Conservation (phyloP, 257 asterid genomes). For the Schizonepeta tenuifolia region DNA sequence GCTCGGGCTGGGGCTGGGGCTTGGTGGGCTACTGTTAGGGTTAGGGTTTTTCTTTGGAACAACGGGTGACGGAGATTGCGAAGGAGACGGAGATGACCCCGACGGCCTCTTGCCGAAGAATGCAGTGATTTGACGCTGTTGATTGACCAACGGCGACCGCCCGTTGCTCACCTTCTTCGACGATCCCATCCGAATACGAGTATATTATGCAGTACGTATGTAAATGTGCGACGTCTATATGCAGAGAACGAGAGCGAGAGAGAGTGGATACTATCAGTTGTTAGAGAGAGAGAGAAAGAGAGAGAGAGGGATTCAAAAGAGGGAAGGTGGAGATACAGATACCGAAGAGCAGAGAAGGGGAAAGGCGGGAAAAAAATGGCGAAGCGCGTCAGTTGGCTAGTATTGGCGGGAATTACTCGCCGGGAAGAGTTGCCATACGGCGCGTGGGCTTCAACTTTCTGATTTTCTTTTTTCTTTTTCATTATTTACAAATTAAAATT, state of each 20-base stretch:
- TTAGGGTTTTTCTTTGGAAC: constrained; percentile 47
- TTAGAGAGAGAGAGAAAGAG: neutral
- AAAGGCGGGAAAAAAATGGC: constrained; percentile 35
- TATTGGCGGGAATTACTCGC: constrained; percentile 41
- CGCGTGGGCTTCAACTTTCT: too few relatives aligned
- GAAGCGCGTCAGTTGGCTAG: constrained; percentile 32
- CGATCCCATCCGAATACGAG: constrained; percentile 42
- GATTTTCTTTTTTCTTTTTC: too few relatives aligned
- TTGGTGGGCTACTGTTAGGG: constrained; percentile 43
- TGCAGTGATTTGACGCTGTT: constrained; percentile 80
- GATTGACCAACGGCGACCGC: constrained; percentile 85
- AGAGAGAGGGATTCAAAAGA: constrained; percentile 6
- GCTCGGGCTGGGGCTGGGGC: constrained; percentile 38
- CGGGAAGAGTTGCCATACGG: too few relatives aligned
- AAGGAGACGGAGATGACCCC: constrained; percentile 44
- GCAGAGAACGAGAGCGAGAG: neutral
- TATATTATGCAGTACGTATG: neutral
- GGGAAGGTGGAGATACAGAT: constrained; percentile 23
- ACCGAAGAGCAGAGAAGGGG: constrained; percentile 13
- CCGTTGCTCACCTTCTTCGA: constrained; percentile 73
- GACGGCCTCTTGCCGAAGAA: constrained; percentile 69
- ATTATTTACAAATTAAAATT: too few relatives aligned
- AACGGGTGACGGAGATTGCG: constrained; percentile 45
- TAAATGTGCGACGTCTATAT: constrained; percentile 6
- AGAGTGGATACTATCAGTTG: neutral